Conservation (phyloP, 225 moss, liverwort and hornwort species). For the Thuidium tamariscinum region DNA sequence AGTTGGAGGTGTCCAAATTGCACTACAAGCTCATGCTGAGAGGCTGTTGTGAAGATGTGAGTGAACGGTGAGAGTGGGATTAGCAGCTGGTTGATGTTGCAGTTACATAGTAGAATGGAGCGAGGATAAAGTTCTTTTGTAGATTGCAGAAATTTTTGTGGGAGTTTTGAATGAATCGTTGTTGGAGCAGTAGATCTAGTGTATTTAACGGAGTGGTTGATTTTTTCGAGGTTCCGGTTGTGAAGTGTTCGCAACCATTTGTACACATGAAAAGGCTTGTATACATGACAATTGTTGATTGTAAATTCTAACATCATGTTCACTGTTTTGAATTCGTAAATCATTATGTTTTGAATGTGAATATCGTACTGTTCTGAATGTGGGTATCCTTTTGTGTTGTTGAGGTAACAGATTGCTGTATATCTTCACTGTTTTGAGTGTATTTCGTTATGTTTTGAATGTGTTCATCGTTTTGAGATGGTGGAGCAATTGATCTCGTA, state of each 20-base stretch:
- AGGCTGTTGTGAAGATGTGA: background rate
- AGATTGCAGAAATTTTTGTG: background rate
- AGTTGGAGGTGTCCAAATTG: background rate
- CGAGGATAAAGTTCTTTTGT: background rate
- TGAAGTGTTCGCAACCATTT: background rate
- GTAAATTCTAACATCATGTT: background rate
- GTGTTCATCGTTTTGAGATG: background rate
- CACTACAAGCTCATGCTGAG: background rate
- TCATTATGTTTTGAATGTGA: background rate
- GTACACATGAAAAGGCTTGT: background rate
- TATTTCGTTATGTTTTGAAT: background rate
- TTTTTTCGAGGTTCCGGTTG: background rate
- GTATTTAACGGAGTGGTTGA: background rate
- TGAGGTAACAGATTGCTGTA: background rate
- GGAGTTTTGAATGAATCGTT: background rate
- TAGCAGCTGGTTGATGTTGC: background rate
- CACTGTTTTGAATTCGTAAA: background rate
- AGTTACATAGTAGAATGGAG: background rate
- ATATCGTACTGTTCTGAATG: background rate
- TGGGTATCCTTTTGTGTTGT: background rate
- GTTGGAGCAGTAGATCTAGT: background rate
- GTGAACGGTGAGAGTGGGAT: background rate
- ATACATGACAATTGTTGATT: background rate
- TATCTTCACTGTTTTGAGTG: background rate
- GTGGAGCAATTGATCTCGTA: background rate